A percentile compares a stretch with the other conserved stretches of the same genome.
Evolutionary conservation across 768 basidiomycete species (phyloP).

Genomic region (Tylopilus cervinicoccineus): DNA sequence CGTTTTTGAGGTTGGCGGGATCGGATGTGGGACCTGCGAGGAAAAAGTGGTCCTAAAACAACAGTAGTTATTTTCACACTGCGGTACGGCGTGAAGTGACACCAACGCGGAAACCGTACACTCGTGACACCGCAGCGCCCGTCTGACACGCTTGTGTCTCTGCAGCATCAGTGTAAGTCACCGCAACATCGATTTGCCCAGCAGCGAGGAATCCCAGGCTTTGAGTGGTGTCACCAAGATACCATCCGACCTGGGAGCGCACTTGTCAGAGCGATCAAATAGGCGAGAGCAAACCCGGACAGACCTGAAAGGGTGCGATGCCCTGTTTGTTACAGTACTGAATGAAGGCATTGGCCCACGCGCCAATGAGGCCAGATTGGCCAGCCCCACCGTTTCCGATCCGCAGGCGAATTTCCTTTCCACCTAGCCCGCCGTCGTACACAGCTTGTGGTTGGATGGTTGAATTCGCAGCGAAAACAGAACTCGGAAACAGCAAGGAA

Average conservation of each 20-base stretch:
- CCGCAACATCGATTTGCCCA: conserved; percentile 44
- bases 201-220: conserved; percentile 40
- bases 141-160: conserved; percentile 35
- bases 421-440: conserved; percentile 40
- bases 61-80: background rate
- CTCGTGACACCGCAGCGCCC: conserved; percentile 31
- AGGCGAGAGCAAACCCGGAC: conserved; percentile 28
- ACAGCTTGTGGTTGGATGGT: conserved; percentile 21
- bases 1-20: conserved; percentile 40
- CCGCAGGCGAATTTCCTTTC: conserved; percentile 36
- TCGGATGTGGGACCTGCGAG: conserved; percentile 47
- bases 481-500: background rate
- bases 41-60: conserved; percentile 44
- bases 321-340: conserved; percentile 15
- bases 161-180: conserved; percentile 52
- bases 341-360: conserved; percentile 47
- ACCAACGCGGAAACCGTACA: conserved; percentile 46
- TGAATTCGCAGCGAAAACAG: background rate
- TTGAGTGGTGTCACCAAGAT: conserved; percentile 53
- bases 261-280: background rate
- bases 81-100: background rate
- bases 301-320: conserved; percentile 27
- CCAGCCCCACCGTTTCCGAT: conserved; percentile 51
- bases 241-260: conserved; percentile 46
- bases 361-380: conserved; percentile 46